These are phyloP conservation scores for Cladosporium halotolerans DNA, from an alignment of 2,329 filamentous ascomycete species.

Conservation along the genomic window DNA sequence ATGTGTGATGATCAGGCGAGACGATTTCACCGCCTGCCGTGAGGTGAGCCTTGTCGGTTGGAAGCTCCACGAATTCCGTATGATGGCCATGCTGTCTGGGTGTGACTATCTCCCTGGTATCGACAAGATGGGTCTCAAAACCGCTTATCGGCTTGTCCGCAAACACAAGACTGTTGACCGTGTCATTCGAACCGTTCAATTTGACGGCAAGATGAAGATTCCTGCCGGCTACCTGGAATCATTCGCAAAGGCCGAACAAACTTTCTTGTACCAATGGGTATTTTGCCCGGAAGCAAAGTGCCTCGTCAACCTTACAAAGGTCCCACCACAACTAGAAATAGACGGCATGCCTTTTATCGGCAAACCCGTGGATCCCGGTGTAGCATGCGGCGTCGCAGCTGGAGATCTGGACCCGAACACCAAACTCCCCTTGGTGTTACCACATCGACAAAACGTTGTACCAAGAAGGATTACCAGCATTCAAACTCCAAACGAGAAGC, in stretches of 20 bases:
- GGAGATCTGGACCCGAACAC: conserved; percentile 89
- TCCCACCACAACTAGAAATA: conserved; percentile 56
- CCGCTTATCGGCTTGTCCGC: conserved; percentile 80
- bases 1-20: conserved; percentile 83
- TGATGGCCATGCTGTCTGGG: conserved; percentile 93
- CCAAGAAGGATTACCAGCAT: conserved; percentile 22
- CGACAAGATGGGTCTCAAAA: conserved; percentile 82
- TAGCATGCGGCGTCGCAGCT: conserved; percentile 67
- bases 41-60: conserved; percentile 87
- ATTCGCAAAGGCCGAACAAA: conserved; percentile 83
- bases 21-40: conserved; percentile 79
- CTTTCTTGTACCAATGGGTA: conserved; percentile 90
- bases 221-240: conserved; percentile 73
- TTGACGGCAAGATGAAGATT: conserved; percentile 78
- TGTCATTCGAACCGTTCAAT: conserved; percentile 73
- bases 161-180: conserved; percentile 85
- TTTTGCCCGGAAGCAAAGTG: conserved; percentile 70
- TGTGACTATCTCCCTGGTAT: conserved; percentile 93
- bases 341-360: conserved; percentile 79
- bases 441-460: conserved; percentile 19
- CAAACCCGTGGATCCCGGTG: conserved; percentile 54
- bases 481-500: conserved; percentile 49
- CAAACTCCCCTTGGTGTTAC: conserved; percentile 55
- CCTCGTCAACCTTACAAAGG: conserved; percentile 68
- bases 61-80: conserved; percentile 84